Evolutionary conservation across 345 rosid species (phyloP).

Genomic region (Hypericum androsaemum): DNA sequence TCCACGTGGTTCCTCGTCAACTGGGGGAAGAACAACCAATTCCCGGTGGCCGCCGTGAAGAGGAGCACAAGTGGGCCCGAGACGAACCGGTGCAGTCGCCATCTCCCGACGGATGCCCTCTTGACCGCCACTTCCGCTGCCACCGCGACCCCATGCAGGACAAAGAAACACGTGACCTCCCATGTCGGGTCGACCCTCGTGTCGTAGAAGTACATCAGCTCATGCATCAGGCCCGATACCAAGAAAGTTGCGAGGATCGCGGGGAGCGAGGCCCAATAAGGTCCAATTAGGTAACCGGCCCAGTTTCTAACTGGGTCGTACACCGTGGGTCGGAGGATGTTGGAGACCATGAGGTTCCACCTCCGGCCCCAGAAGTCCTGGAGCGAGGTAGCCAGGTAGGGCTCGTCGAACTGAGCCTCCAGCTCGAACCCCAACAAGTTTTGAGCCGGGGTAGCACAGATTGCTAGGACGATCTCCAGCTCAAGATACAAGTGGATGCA

Average conservation of each 20-base stretch:
- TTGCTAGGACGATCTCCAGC: conserved; percentile 29
- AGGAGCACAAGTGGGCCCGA: conserved; percentile 26
- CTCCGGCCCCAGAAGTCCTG: conserved; percentile 82
- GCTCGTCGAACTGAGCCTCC: conserved; percentile 58
- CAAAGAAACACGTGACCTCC: conserved; percentile 63
- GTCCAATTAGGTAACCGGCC: conserved; percentile 12
- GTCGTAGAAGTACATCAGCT: conserved; percentile 34
- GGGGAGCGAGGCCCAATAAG: conserved; percentile 15
- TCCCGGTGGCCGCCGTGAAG: conserved; percentile 31
- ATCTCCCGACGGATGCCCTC: conserved; percentile 16
- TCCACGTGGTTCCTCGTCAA: conserved; percentile 27
- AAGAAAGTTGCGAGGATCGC: conserved; percentile 38
- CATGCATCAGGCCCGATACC: conserved; percentile 65
- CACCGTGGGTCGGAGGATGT: conserved; percentile 40
- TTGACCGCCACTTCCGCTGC: conserved; percentile 35
- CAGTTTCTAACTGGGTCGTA: conserved; percentile 34
- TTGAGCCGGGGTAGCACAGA: conserved; percentile 27
- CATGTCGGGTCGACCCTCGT: conserved; percentile 49
- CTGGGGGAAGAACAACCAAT: conserved; percentile 46
- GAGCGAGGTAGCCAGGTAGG: conserved; percentile 50
- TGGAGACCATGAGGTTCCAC: conserved; percentile 62
- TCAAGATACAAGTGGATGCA: conserved; percentile 35
- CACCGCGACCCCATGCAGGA: conserved; percentile 43
- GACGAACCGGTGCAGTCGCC: conserved; percentile 18
- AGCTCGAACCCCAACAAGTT: conserved; percentile 37